Evolutionary conservation across 2,329 filamentous ascomycete genomes (phyloP), one percentile per base, ranked within the genome.

Genomic region (Sporothrix protearum): DNA sequence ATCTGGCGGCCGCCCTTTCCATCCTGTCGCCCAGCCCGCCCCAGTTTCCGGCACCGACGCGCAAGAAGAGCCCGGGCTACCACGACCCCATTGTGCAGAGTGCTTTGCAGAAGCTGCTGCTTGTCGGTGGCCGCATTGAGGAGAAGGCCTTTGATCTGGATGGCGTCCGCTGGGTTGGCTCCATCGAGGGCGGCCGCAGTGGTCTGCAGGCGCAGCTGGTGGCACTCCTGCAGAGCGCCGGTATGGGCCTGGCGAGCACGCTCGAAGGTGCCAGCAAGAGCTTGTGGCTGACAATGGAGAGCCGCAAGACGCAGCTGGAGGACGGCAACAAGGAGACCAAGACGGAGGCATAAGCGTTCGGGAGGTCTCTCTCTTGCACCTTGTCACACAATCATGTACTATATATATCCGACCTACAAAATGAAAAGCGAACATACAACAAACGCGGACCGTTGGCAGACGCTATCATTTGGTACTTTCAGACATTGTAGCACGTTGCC

Each of bases 211-310:
- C 89, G 66, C 92, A 97, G 83, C 85, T 99, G 73, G 90, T 98
- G 69, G 83, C 84, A 74, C 87, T 97, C 82, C 85, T 99, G 79
- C 92, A 96, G 82, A 89, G 89, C 74, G 88, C 93, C 74, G 94
- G 94, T 53, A 87, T 93, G 71, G 89, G 90, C 72, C 81, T 99
- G 71, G 92, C 94, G 30, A 89, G 83, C 74, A 87, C 90, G n/a
- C 83, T 99, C 76, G 93, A 97, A 80, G 89, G 92, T 70, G 89
- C 92, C 66, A 86, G 90, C 73, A 93, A 91, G 85, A 94, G 88
- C 78, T 79, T 99, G 76, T 98, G 95, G 86, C 86, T 97, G 74
- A 93, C 95, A 14, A 83, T 99, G 77, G 95, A 98, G 84, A 89
- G 92, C 66, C 86, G 95, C 79, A 89, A 90, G 81, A 88, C 85